These are phyloP conservation scores for Cladosporium sp. DNA, from an alignment of 2,329 filamentous ascomycete genomes.

Conservation along the genomic window DNA sequence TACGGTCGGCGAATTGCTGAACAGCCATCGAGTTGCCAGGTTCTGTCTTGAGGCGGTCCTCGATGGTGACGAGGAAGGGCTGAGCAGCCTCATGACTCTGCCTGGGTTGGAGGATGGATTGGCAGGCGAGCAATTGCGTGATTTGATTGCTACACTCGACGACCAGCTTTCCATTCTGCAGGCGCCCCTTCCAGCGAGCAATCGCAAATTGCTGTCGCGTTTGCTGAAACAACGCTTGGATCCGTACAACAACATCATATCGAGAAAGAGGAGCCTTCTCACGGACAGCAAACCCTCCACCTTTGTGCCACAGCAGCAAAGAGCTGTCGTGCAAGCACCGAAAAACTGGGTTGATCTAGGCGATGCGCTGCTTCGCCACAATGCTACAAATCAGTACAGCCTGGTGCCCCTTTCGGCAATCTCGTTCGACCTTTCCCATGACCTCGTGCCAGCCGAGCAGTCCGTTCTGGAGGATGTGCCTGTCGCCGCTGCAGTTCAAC, in stretches of 20 bases:
- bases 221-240: slow-evolving; percentile 50
- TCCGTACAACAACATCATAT: slow-evolving; percentile 43
- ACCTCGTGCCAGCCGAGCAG: too few relatives aligned
- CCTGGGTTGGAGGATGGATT: slow-evolving; percentile 53
- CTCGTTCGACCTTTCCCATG: slow-evolving; percentile 19
- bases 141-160: slow-evolving; percentile 44
- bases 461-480: too few relatives aligned
- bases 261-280: slow-evolving; percentile 12
- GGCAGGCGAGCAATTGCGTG: slow-evolving; percentile 46
- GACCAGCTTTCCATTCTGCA: slow-evolving; percentile 52
- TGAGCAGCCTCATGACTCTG: slow-evolving; percentile 49
- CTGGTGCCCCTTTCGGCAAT: slow-evolving; percentile 21
- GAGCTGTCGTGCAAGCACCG: slow-evolving; percentile 22
- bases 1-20: slow-evolving; percentile 50
- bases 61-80: slow-evolving; percentile 53
- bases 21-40: slow-evolving; percentile 52
- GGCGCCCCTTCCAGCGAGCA: slow-evolving; percentile 44
- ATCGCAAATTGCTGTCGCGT: slow-evolving; percentile 45
- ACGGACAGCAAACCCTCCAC: not conserved
- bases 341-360: slow-evolving; percentile 29
- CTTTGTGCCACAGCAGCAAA: slow-evolving; percentile 11
- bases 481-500: too few relatives aligned
- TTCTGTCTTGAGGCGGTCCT: slow-evolving; percentile 60
- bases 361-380: slow-evolving; percentile 25
- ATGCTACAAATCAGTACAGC: slow-evolving; percentile 24